A percentile compares a stretch with the other conserved stretches of the same genome.
phyloP scores from a whole-genome alignment of 805 yeast genomes.

The Blastobotrys attinorum region DNA sequence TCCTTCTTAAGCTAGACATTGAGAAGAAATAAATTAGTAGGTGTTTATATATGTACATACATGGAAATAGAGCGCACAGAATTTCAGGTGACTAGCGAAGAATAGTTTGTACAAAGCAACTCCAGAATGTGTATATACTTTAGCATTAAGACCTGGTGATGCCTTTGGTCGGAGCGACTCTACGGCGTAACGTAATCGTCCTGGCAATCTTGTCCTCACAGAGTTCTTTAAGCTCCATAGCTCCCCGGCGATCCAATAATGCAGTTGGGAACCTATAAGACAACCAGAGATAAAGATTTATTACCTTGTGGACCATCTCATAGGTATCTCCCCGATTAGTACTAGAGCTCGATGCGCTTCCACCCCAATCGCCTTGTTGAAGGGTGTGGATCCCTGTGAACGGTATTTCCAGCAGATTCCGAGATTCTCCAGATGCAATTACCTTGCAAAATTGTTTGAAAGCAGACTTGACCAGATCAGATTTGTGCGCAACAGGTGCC shows the following conservation, averaged over 20 bases:
- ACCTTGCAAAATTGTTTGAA: slow-evolving; percentile 42
- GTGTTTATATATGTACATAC: background rate
- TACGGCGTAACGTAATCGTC: background rate
- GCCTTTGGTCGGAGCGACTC: background rate
- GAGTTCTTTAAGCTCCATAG: slow-evolving; percentile 56
- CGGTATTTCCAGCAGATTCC: slow-evolving; percentile 46
- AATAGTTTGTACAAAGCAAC: too few relatives aligned
- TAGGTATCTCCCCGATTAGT: slow-evolving; percentile 24
- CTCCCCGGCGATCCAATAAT: slow-evolving; percentile 70
- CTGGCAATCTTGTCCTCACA: slow-evolving; percentile 51
- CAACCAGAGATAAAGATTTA: slow-evolving; percentile 75
- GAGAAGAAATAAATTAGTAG: background rate
- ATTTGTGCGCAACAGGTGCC: slow-evolving; percentile 49
- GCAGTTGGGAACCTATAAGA: slow-evolving; percentile 77
- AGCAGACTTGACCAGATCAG: slow-evolving; percentile 34
- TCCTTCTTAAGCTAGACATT: background rate
- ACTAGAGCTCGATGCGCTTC: slow-evolving; percentile 51
- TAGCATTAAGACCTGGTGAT: too few relatives aligned
- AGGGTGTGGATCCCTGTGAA: slow-evolving; percentile 14
- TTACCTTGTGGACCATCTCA: slow-evolving; percentile 61
- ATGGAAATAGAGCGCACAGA: too few relatives aligned
- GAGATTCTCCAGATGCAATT: slow-evolving; percentile 47
- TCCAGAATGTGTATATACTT: too few relatives aligned
- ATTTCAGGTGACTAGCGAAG: too few relatives aligned
- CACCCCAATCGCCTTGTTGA: slow-evolving; percentile 13